Evolutionary conservation across 208 protist species (phyloP).

Genomic region (Wallacemonas rigidus): DNA sequence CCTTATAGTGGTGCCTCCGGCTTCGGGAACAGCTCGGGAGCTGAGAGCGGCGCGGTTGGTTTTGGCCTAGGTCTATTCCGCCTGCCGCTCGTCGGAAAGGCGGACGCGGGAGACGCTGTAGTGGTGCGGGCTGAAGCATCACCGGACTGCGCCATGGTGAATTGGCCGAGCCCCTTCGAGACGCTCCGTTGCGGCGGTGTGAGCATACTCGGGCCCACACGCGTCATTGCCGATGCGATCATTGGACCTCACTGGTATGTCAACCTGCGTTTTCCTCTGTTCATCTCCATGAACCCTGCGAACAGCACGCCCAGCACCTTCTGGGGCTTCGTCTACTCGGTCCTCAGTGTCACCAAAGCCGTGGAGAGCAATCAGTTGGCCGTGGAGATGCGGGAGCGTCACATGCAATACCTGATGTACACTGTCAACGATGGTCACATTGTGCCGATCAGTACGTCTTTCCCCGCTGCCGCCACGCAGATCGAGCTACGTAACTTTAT

Average conservation of each 20-base stretch:
- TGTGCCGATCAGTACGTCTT: slow-evolving; percentile 32
- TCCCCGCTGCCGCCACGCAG: slow-evolving; percentile 17
- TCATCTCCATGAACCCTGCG: not conserved
- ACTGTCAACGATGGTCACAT: slow-evolving; percentile 18
- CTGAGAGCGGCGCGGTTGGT: not conserved
- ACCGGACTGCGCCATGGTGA: slow-evolving; percentile 6
- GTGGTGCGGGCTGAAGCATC: not conserved
- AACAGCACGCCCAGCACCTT: slow-evolving; percentile 34
- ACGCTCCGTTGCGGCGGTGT: slow-evolving; percentile 8
- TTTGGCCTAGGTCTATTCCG: too few species aligned
- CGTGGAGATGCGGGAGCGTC: slow-evolving; percentile 5
- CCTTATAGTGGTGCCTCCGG: not conserved
- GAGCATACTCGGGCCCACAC: slow-evolving; percentile 11
- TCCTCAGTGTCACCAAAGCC: slow-evolving; percentile 44
- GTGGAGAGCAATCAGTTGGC: slow-evolving; percentile 30
- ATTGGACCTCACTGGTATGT: slow-evolving; percentile 11
- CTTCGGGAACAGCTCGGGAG: slow-evolving; percentile 6
- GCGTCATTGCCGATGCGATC: slow-evolving; percentile 6
- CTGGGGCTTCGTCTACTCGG: slow-evolving; percentile 65
- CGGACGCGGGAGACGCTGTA: too few species aligned
- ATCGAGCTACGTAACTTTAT: slow-evolving; percentile 33
- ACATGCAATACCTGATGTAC: slow-evolving; percentile 65
- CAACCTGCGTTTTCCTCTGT: slow-evolving; percentile 20
- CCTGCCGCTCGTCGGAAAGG: too few species aligned
- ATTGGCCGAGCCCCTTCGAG: slow-evolving; percentile 13